Conservation (phyloP, 108 stramenopile species). For the Discostella pseudostelligera region DNA sequence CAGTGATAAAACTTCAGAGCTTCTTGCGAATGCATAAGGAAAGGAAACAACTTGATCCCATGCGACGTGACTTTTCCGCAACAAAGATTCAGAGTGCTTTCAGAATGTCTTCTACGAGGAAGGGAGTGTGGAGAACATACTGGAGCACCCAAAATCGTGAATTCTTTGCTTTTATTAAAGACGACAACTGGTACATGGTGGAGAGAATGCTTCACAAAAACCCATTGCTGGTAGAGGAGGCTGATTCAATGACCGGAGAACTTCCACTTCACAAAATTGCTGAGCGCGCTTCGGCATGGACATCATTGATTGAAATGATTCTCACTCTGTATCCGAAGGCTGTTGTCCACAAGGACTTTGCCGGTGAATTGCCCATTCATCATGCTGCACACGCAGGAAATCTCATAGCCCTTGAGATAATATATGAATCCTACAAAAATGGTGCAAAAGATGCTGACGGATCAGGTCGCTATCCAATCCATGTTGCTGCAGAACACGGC, state of each 20-base stretch:
- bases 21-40: conserved; percentile 29
- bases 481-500: conserved; percentile 85
- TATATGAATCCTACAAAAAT: conserved; percentile 87
- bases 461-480: conserved; percentile 80
- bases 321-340: conserved; percentile 86
- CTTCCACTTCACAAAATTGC: conserved; percentile 85
- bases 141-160: conserved; percentile 45
- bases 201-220: conserved; percentile 85
- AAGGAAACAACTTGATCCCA: conserved; percentile 24
- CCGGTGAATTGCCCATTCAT: conserved; percentile 88
- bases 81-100: conserved; percentile 73
- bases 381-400: conserved; percentile 84
- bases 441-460: conserved; percentile 81
- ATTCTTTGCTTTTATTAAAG: conserved; percentile 47
- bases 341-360: conserved; percentile 78
- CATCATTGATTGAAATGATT: conserved; percentile 85
- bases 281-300: conserved; percentile 76
- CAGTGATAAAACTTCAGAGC: conserved; percentile 34
- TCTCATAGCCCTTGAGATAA: conserved; percentile 79
- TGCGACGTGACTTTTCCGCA: conserved; percentile 47
- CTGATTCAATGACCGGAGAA: conserved; percentile 72
- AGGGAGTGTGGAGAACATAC: conserved; percentile 38
- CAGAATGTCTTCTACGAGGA: conserved; percentile 51
- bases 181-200: conserved; percentile 87
- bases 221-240: conserved; percentile 78